Base-by-base conservation (phyloP, 345 rosid species). In the Salix arbutifolia region DNA sequence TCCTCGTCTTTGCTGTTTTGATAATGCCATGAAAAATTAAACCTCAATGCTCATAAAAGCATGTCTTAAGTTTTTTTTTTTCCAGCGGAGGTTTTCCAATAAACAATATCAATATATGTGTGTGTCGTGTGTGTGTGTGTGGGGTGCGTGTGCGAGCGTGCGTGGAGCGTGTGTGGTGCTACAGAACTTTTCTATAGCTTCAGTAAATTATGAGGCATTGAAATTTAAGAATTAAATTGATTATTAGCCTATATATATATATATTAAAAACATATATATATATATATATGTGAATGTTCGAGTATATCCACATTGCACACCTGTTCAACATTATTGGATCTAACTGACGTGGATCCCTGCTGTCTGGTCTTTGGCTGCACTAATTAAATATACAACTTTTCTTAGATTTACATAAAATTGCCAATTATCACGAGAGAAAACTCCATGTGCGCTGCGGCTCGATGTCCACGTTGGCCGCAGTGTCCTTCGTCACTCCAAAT, bases 291-390 rank as follows among this genome's bases (percentile, higher is more conserved):
- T 66, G 77, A 73, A 73, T 77, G 52, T 77, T 77, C 78, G 78
- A 77, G 81, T 64, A 69, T 77, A 81, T 81, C 84, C 80, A 53
- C 42, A 69, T 60, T 48, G 18, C 23, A 67, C n/a, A 4, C 56
- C 8, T 7, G 68, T 19, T 42, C 35, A 53, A 23, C 52, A 81
- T 81, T 62, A 77, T 77, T 77, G 72, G 23, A 52, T 62, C 48
- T 23, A 6, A 78, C 81, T 71, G 70, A 82, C 84, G 84, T 82
- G 84, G 76, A 78, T 82, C 84, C 73, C 3, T 9, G 79, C 79
- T 74, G 81, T 74, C 68, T 31, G 74, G 40, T 28, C 40, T 9
- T 25, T 3, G 35, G 4, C 21, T 38, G 17, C n/a, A 35, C 21
- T 31, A 23, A 35, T 33, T 31, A 35, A 72, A 35, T 13, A 6